Evolutionary conservation across 1,284 basidiomycete species (phyloP), one percentile per base, ranked within the genome.

Genomic region (Tilletia setariae): DNA sequence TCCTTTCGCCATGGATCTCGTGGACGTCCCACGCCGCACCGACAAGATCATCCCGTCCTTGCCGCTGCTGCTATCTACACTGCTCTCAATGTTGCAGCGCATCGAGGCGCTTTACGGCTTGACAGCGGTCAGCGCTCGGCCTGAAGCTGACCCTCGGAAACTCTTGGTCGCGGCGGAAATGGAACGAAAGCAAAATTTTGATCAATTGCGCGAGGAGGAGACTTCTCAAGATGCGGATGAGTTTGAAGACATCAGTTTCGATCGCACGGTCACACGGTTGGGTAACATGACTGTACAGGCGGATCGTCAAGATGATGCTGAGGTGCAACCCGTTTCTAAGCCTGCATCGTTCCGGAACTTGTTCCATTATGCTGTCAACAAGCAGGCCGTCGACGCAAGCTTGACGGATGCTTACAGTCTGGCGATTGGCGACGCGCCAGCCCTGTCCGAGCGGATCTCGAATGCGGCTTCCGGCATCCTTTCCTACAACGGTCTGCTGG

Each of bases 101-200:
- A 61, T 61, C 32, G 56, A 61, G 35, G 28, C 28, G 13, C 32
- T 61, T 2, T 61, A 61, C 56, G 16, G 15, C 23, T n/a, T 61
- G 56, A 21, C 28, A 35, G 19, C 56, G 7, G 15, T 21, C 25
- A 61, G 28, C 35, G 28, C 56, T 7, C 19, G 16, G 32, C 15
- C 32, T 7, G 56, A 35, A 30, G 28, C 32, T 15, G 56, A 61
- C 32, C 56, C 56, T 3, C 19, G 19, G 56, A 61, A 25, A 16
- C 28, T 61, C 25, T 30, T 61, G 8, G 56, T 35, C 16, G 56
- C 56, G 11, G 56, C 56, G 15, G 56, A 61, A 30, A 61, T 61
- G 28, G 56, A 61, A 2, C 56, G 16, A 35, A 25, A 25, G 16
- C 25, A 19, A 40, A 21, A 40, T 11, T 30, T 32, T 30, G 13